A percentile compares a stretch with the other conserved stretches of the same genome.
phyloP scores from a whole-genome alignment of 2,329 filamentous ascomycete species.

The Salinomyces thailandicus region DNA sequence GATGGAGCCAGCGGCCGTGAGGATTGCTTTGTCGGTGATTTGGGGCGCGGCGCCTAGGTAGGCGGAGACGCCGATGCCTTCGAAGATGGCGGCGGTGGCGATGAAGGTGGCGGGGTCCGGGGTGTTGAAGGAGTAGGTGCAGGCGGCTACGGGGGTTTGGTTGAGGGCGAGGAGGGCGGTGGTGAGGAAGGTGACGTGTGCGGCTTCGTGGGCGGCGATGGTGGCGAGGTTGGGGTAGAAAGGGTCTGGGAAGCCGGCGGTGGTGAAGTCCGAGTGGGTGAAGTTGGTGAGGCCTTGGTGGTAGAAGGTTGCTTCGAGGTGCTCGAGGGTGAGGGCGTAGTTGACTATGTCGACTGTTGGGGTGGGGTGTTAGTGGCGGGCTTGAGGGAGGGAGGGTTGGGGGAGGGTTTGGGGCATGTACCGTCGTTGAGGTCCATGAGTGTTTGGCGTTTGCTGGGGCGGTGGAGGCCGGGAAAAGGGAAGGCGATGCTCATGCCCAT shows the following conservation, averaged over 20 bases:
- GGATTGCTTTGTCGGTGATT: constrained; percentile 47
- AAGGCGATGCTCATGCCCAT: no score
- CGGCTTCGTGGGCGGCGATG: constrained; percentile 47
- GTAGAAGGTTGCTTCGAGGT: constrained; percentile 53
- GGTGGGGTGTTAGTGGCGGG: no score
- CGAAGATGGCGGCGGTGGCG: constrained; percentile 43
- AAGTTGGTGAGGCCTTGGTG: constrained; percentile 48
- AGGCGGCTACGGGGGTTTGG: constrained; percentile 42
- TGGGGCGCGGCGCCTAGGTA: constrained; percentile 53
- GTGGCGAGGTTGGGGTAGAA: constrained; percentile 50
- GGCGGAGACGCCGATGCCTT: constrained; percentile 48
- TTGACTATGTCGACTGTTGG: constrained; percentile 29
- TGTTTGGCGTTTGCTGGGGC: no score
- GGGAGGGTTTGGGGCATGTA: no score
- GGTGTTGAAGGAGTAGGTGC: constrained; percentile 45
- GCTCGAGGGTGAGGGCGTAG: constrained; percentile 36
- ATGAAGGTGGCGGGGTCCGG: constrained; percentile 36
- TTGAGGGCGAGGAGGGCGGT: constrained; percentile 35
- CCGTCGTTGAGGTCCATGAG: no score
- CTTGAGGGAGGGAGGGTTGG: no score
- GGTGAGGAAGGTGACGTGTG: constrained; percentile 48
- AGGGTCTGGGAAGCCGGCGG: constrained; percentile 38
- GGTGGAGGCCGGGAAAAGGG: no score
- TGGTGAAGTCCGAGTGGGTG: constrained; percentile 41
- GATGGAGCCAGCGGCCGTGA: constrained; percentile 52